Percentiles rank a stretch among this genome's conserved stretches.
phyloP scores from a whole-genome alignment of 371 early-diverging fungal genomes.

The Mortierella sp. region DNA sequence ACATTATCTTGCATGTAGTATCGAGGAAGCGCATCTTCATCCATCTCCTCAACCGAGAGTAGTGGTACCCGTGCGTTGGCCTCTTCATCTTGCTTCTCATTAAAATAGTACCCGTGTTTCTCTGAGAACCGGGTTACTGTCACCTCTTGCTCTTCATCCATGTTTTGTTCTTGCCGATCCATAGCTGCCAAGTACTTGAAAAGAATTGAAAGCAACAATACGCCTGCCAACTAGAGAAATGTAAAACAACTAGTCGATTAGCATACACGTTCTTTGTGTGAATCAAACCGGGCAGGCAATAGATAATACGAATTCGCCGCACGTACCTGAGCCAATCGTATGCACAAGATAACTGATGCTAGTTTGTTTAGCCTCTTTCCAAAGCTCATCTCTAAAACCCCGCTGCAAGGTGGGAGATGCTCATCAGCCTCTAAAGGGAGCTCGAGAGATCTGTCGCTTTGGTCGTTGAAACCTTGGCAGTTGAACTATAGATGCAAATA shows the following conservation, averaged over 20 bases:
- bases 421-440: conserved; percentile 3
- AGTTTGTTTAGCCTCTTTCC: conserved; percentile 22
- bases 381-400: conserved; percentile 15
- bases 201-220: conserved; percentile 26
- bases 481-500: conserved; percentile 16
- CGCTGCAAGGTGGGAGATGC: conserved; percentile 23
- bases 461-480: conserved; percentile 32
- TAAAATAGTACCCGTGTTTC: conserved; percentile 10
- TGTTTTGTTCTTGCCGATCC: conserved; percentile 5
- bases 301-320: background rate
- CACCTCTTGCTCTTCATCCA: conserved; percentile 8
- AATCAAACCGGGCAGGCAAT: background rate
- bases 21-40: background rate
- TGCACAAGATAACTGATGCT: conserved; percentile 17
- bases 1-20: background rate
- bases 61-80: conserved; percentile 19
- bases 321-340: conserved; percentile 32
- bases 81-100: conserved; percentile 19
- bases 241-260: background rate
- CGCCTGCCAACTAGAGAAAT: conserved; percentile 25
- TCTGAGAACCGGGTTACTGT: background rate
- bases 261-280: no score
- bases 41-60: background rate
- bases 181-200: conserved; percentile 32
- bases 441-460: conserved; percentile 17